Base-by-base conservation (phyloP, 805 yeast species). In the Yarrowia sp. region DNA sequence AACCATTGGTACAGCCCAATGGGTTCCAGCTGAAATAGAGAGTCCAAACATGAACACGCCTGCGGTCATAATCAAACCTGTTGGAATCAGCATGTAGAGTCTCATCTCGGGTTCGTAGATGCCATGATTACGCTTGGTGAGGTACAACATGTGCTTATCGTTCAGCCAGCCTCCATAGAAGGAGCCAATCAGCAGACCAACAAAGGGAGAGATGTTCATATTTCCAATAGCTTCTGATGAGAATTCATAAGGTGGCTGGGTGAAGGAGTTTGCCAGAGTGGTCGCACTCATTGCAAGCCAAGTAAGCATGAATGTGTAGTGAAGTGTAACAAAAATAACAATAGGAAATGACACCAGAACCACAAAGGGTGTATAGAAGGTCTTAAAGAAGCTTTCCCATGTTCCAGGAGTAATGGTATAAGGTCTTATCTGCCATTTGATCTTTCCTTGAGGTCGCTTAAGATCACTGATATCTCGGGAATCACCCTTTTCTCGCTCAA, bases 91-190 rank as follows among this genome's bases (percentile, higher is more conserved):
- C 54, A 48, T 48, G 28, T 32, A 48, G 26, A 48, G 38, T 48
- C 54, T 48, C 54, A 48, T 48, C 16, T 48, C 54, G 1, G 54
- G 54, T 12, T 48, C 54, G 21, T 48, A 48, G 19, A 48, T 11
- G 3, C 54, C 54, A 32, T 32, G 54, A 26, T 48, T 48, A 2
- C 54, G 54, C 10, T 48, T 30, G 17, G 54, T 48, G 14, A 48
- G 54, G 11, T 48, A 32, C 5, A 48, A 10, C 26, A 48, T 48
- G 54, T 38, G 30, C 19, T 48, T 48, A 24, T 48, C 54, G 16
- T 48, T 48, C 8, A 48, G 19, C 54, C 54, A 48, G 17, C 54
- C 54, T 32, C 54, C 54, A 16, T 48, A 48, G 26, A 48, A 48
- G 2, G 54, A 48, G 9, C 54, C 54, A 19, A 48, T 17, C 3